Percentiles rank a stretch among this genome's conserved stretches.
Conservation (phyloP, 441 rosid species). For the Arabidopsis lyrata region DNA sequence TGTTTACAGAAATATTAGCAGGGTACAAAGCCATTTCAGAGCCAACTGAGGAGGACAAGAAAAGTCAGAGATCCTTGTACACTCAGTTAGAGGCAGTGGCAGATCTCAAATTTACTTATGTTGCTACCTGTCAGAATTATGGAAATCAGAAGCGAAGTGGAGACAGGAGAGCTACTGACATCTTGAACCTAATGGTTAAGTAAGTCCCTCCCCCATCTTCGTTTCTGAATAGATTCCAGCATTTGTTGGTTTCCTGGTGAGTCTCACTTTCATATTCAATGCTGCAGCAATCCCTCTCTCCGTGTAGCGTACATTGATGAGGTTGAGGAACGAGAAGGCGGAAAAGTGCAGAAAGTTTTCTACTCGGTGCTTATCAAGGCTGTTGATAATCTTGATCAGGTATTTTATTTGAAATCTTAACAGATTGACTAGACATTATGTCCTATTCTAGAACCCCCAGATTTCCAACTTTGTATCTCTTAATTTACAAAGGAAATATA, state of each 20-base stretch:
- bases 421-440: slow-evolving; percentile 12
- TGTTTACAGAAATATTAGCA: slow-evolving; percentile 80
- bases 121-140: slow-evolving; percentile 96
- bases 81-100: slow-evolving; percentile 95
- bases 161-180: slow-evolving; percentile 96
- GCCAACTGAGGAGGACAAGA: slow-evolving; percentile 93
- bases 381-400: slow-evolving; percentile 94
- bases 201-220: slow-evolving; percentile 51
- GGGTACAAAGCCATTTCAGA: slow-evolving; percentile 90
- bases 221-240: slow-evolving; percentile 31
- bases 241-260: slow-evolving; percentile 35
- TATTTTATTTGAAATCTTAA: slow-evolving; percentile 40
- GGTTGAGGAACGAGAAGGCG: slow-evolving; percentile 89
- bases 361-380: slow-evolving; percentile 95
- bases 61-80: slow-evolving; percentile 79
- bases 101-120: slow-evolving; percentile 95
- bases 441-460: not conserved
- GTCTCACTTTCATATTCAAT: slow-evolving; percentile 38
- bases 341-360: slow-evolving; percentile 75
- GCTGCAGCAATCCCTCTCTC: slow-evolving; percentile 86
- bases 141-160: slow-evolving; percentile 96
- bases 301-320: slow-evolving; percentile 98
- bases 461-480: slow-evolving; percentile 37
- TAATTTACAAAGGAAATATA: slow-evolving; percentile 77
- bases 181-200: slow-evolving; percentile 98